Conservation (phyloP, 495 filamentous ascomycete genomes). For the Neurospora tetrasperma region DNA sequence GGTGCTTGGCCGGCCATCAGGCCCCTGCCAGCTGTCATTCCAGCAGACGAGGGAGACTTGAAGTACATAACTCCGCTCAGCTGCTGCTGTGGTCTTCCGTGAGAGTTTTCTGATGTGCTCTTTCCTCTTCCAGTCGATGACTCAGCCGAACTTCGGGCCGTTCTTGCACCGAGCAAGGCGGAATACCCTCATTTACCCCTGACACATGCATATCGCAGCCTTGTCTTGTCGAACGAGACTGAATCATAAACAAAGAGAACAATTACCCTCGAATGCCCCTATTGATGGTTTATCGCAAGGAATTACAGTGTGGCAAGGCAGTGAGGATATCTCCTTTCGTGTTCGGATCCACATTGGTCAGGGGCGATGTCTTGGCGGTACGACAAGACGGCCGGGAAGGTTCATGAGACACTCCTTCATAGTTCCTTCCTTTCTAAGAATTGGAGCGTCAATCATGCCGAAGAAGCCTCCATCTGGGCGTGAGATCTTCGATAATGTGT, state of each 20-base stretch:
- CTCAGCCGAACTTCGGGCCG: neutral
- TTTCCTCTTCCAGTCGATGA: neutral
- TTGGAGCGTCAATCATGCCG: rapidly evolving
- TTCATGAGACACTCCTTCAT: neutral
- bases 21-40: neutral
- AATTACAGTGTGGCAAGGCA: no score
- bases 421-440: neutral
- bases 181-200: neutral
- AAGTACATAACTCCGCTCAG: neutral
- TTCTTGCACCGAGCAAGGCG: neutral
- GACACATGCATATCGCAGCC: neutral
- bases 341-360: neutral
- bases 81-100: neutral
- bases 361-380: neutral
- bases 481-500: rapidly evolving
- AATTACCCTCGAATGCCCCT: neutral
- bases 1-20: neutral
- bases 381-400: neutral
- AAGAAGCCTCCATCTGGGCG: rapidly evolving
- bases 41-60: neutral
- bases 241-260: neutral
- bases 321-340: neutral
- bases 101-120: neutral
- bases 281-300: neutral
- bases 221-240: neutral